Evolutionary conservation across 192 early-diverging fungal species (phyloP), one percentile per base, ranked within the genome.

Genomic region (Coemansia sp.): DNA sequence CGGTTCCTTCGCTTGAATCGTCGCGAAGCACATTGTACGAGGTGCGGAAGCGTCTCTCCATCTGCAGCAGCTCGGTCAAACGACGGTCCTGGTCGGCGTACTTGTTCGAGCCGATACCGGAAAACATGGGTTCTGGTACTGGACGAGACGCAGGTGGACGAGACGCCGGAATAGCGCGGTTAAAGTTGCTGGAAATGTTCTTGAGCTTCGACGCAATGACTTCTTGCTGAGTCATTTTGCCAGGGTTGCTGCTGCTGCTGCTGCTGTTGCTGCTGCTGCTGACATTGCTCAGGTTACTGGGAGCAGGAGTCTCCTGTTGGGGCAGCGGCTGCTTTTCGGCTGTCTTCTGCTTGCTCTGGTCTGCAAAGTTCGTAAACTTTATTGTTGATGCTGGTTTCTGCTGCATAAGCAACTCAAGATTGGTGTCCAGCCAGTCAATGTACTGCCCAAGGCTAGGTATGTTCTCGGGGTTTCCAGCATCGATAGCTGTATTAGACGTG

Each of bases 391-490:
- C 86, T 10, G 87, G 84, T 53, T 74, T 71, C 39, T 85, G 80
- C 67, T 87, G 86, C 68, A 91, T 77, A 21, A 90, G 42, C 16
- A 48, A 46, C 57, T 91, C 89, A 63, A 91, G 84, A 35, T 87
- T 86, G 40, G 68, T 65, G 42, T 89, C 88, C 13, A 91, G 67
- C 88, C 88, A 91, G 15, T 77, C 28, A 12, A 83, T 40, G 40
- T 75, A 69, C 34, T 72, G 68, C 21, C 68, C 68, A 3, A 79
- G 51, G 34, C 59, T 64, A 26, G 71, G 77, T 18, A 53, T 33
- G 8, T 45, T 39, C 12, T 75, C 67, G 0, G 63, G 45, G 33
- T 57, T 63, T 15, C 60, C 75, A 15, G 61, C 31, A 10, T 70
- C 64, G 7, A 77, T 68, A 2, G 74, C 74, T 1, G 34, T 59